These are phyloP conservation scores for Tillandsia fasciculata DNA, from an alignment of 176 grass and related monocot genomes.

Conservation along the genomic window DNA sequence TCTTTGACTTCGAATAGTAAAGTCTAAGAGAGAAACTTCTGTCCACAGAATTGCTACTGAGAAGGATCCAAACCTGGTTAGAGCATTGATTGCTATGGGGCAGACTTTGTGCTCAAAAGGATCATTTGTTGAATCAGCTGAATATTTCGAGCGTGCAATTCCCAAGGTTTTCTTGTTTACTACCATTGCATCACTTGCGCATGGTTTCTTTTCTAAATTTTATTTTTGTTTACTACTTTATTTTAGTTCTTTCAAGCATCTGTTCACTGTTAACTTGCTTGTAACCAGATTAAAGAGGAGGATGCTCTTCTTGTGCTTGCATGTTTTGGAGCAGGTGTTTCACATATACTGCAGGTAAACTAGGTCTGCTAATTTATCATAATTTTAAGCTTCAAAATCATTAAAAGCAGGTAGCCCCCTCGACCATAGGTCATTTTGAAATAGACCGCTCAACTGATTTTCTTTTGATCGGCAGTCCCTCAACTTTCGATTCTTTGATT, in stretches of 20 bases:
- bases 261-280: neutral
- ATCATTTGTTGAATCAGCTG: constrained; percentile 54
- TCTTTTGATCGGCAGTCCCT: no score
- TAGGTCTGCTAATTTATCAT: neutral
- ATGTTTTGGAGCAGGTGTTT: constrained; percentile 46
- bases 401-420: neutral
- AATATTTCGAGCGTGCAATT: constrained; percentile 72
- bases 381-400: constrained; percentile 3
- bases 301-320: constrained; percentile 76
- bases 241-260: neutral
- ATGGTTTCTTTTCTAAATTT: constrained; percentile 7
- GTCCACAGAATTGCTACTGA: constrained; percentile 52
- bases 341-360: constrained; percentile 46
- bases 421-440: no score
- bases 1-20: neutral
- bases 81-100: constrained; percentile 59
- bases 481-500: no score
- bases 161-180: constrained; percentile 38
- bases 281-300: constrained; percentile 63
- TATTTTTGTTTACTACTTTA: neutral
- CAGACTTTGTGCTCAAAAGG: constrained; percentile 42
- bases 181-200: neutral
- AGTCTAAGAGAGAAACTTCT: neutral
- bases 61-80: constrained; percentile 54
- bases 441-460: no score